These are phyloP conservation scores for Malus hybrid DNA, from an alignment of 331 rosid genomes.

Conservation along the genomic window DNA sequence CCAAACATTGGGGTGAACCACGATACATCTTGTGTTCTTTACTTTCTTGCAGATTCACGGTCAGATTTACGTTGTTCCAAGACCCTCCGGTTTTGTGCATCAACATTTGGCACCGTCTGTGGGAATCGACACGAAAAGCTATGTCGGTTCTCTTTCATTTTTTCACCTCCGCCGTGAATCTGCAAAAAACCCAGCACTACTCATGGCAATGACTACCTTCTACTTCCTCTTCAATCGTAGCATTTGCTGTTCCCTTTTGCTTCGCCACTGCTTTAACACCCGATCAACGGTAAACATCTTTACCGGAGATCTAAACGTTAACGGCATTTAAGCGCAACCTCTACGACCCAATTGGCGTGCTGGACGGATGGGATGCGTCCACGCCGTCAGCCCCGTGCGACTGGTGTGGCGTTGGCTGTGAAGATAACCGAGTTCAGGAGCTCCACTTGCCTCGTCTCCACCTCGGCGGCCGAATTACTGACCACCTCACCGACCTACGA, in stretches of 20 bases:
- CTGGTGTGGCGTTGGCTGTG: conserved; percentile 62
- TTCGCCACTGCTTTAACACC: conserved; percentile 11
- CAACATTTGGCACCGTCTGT: too few species aligned
- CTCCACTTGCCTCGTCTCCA: conserved; percentile 62
- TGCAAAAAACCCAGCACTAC: not conserved
- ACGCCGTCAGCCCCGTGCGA: conserved; percentile 66
- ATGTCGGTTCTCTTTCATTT: too few species aligned
- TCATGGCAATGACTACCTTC: conserved; percentile 15
- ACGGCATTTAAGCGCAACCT: conserved; percentile 40
- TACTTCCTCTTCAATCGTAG: not conserved
- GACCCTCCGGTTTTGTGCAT: too few species aligned
- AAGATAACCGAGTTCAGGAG: conserved; percentile 38
- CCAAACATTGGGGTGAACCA: too few species aligned
- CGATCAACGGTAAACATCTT: not conserved
- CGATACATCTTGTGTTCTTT: too few species aligned
- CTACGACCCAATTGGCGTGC: conserved; percentile 50
- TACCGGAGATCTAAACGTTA: conserved; percentile 45
- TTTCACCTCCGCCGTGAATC: too few species aligned
- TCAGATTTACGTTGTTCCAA: too few species aligned
- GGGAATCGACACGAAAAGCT: too few species aligned
- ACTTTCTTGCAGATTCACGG: too few species aligned
- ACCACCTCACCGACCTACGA: conserved; percentile 27
- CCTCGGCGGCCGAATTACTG: conserved; percentile 39
- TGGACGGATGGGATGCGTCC: conserved; percentile 55
- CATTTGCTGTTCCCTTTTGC: conserved; percentile 33